Evolutionary conservation across 495 filamentous ascomycete species (phyloP).

Genomic region (Aspergillus incahuasiensis): DNA sequence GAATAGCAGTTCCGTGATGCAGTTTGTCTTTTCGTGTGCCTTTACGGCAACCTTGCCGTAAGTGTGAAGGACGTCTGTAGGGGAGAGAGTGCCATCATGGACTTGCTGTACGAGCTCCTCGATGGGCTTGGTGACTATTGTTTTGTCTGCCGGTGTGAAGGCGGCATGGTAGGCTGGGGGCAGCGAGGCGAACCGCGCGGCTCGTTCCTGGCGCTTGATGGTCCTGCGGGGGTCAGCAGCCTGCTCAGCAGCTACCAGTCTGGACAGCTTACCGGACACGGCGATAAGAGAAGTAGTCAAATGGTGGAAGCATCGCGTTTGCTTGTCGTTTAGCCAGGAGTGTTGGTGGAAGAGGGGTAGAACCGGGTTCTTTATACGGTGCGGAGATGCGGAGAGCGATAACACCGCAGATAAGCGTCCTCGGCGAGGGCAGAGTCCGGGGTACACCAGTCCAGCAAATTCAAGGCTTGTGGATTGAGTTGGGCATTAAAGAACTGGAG

Average conservation of each 20-base stretch:
- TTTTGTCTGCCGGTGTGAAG: conserved; percentile 55
- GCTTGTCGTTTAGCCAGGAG: neutral
- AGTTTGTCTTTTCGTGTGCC: conserved; percentile 86
- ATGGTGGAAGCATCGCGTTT: conserved; percentile 45
- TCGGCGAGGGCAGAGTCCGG: neutral
- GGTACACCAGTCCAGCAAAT: too few species aligned
- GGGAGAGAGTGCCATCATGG: conserved; percentile 57
- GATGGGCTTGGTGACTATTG: conserved; percentile 69
- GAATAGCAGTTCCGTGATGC: conserved; percentile 85
- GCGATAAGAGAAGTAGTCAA: conserved; percentile 56
- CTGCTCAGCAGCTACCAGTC: neutral
- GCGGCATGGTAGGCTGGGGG: conserved; percentile 58
- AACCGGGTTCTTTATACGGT: conserved; percentile 2
- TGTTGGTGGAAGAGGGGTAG: neutral
- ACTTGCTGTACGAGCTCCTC: conserved; percentile 73
- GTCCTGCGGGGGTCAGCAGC: conserved; percentile 45
- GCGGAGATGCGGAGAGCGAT: conserved; percentile 28
- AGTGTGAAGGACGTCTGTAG: conserved; percentile 73
- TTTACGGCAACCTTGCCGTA: conserved; percentile 85
- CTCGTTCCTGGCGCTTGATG: conserved; percentile 74
- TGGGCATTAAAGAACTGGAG: too few species aligned
- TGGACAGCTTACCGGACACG: conserved; percentile 51
- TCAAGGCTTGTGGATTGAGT: too few species aligned
- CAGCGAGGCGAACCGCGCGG: conserved; percentile 61
- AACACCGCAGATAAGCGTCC: conserved; percentile 26